Evolutionary conservation across 495 filamentous ascomycete genomes (phyloP).

Genomic region (Cudoniella acicularis): DNA sequence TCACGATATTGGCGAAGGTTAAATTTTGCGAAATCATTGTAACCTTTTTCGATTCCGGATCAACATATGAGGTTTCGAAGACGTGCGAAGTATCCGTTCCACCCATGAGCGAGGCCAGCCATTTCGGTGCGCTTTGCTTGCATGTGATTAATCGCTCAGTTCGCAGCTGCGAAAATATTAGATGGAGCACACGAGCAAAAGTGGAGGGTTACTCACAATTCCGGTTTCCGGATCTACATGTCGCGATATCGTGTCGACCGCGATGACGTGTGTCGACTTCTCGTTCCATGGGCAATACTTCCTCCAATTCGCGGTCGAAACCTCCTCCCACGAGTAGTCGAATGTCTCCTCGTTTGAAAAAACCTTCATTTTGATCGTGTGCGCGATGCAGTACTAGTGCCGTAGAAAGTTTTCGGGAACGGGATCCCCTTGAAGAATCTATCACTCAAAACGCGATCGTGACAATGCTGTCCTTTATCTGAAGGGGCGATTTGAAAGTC

Average conservation of each 20-base stretch:
- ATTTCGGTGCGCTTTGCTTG: constrained; percentile 81
- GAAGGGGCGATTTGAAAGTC: not conserved
- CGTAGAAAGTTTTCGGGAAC: not conserved
- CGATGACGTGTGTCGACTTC: constrained; percentile 87
- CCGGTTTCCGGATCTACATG: constrained; percentile 75
- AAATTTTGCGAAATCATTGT: constrained; percentile 93
- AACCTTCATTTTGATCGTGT: constrained; percentile 71
- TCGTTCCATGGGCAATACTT: constrained; percentile 99
- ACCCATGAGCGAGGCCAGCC: constrained; percentile 74
- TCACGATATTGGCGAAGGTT: constrained; percentile 82
- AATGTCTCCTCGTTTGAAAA: constrained; percentile 86
- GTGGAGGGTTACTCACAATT: constrained; percentile 56
- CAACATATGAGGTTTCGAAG: constrained; percentile 93
- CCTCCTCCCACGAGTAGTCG: constrained; percentile 97
- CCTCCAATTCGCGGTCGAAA: constrained; percentile 97
- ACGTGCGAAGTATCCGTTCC: constrained; percentile 74
- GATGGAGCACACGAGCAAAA: not conserved
- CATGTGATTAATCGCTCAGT: constrained; percentile 97
- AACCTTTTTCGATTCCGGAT: constrained; percentile 73
- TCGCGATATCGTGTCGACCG: constrained; percentile 87
- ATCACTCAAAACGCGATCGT: not conserved
- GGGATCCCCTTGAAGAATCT: not conserved
- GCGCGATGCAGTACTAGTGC: constrained; percentile 18
- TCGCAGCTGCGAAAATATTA: constrained; percentile 57
- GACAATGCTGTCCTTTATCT: not conserved